Base-by-base conservation (phyloP, 495 filamentous ascomycete genomes). In the Aspergillus sclerotiicarbonarius region DNA sequence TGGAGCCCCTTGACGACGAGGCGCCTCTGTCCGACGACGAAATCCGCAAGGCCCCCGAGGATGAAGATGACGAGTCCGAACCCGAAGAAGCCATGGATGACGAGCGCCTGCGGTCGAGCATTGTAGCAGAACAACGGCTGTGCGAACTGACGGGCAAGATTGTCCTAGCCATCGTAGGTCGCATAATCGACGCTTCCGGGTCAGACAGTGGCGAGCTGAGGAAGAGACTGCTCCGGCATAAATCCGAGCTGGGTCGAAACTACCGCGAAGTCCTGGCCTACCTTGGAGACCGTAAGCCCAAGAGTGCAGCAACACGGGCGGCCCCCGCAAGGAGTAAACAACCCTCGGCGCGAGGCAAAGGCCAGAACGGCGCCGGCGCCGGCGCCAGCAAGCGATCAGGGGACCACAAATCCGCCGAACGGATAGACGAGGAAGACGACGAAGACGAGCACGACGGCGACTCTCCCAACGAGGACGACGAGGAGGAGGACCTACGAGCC, bases 131-230 rank as follows among this genome's bases (percentile, higher is more conserved):
- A 67, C 84, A 92, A 63, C 82, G 85, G 16, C 78, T 98, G 0
- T 97, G 93, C 72, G 88, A 90, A 62, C 76, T 96, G 3, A 84
- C 92, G 6, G 87, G 88, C 39, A 92, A 91, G 62, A 80, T 94
- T 33, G 90, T 96, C 8, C 77, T 95, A 20, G 86, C 87, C 0
- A 83, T 95, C 21, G 76, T 90, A 6, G 90, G 84, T 8, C 83
- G 85, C 39, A 82, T 89, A 16, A 68, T 96, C 45, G 91, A 96
- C 59, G 73, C 78, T 15, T 80, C 71, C 1, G 83, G 81, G 1
- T 71, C 78, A 20, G 69, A 80, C 31, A 80, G 80, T 15, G 87
- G 87, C 0, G 79, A 82, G 57, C 76, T 92, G 20, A 78, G 80
- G 51, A 80, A 82, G 61, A 74, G 88, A 25, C 75, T 97, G 13